A percentile compares a stretch with the other conserved stretches of the same genome.
phyloP scores from a whole-genome alignment of 2,329 filamentous ascomycete species.

The Sphaceloma murrayae region DNA sequence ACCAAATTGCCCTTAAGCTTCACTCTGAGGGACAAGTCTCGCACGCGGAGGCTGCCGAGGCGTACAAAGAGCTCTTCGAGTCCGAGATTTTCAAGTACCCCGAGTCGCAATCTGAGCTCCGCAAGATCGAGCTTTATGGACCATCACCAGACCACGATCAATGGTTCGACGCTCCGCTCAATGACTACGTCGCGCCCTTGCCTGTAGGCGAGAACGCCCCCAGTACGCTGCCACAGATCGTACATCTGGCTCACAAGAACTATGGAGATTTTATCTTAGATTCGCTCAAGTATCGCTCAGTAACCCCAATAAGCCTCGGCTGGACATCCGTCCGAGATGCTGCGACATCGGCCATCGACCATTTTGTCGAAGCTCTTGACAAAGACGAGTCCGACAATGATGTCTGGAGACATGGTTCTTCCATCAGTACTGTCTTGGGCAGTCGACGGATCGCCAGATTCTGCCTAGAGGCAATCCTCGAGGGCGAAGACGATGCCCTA shows the following conservation, averaged over 20 bases:
- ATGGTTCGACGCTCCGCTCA: conserved; percentile 22
- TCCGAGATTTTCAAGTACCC: conserved; percentile 92
- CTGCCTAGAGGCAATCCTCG: conserved; percentile 54
- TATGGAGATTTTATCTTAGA: conserved; percentile 89
- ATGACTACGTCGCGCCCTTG: conserved; percentile 31
- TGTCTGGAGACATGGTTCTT: conserved; percentile 52
- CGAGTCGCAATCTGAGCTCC: conserved; percentile 76
- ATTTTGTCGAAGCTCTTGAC: conserved; percentile 54
- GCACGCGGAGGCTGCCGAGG: conserved; percentile 65
- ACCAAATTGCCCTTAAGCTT: conserved; percentile 80
- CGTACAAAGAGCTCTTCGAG: conserved; percentile 75
- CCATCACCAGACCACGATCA: conserved; percentile 35
- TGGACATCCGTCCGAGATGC: conserved; percentile 23
- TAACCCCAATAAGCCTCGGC: conserved; percentile 20
- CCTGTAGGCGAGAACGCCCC: conserved; percentile 55
- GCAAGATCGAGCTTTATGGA: conserved; percentile 52
- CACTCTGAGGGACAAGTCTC: conserved; percentile 76
- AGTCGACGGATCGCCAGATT: conserved; percentile 45
- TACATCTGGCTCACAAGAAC: conserved; percentile 93
- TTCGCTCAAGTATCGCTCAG: conserved; percentile 42
- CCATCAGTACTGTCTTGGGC: conserved; percentile 30
- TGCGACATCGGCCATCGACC: conserved; percentile 39
- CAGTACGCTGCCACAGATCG: conserved; percentile 74
- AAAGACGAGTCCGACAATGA: conserved; percentile 56
- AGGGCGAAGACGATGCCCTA: conserved; percentile 49